Evolutionary conservation across 176 grass and related monocot species (phyloP), one percentile per base, ranked within the genome.

Genomic region (Paspalum notatum): DNA sequence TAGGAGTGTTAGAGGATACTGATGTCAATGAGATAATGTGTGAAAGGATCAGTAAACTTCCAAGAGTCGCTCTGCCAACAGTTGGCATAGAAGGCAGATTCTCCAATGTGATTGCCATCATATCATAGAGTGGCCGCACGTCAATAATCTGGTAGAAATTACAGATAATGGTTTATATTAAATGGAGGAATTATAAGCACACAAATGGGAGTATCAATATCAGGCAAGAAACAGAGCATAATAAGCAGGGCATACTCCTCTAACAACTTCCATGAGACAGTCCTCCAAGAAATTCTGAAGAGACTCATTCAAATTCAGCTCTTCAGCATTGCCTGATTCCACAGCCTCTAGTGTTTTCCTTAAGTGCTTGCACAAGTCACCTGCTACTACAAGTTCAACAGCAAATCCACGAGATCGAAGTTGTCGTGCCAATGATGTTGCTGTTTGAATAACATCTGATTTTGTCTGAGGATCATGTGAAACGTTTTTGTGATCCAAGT

Each of bases 341-440:
- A 99, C 53, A 66, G 92, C 92, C 72, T 99, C 91, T 60, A 99
- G 85, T 84, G 90, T 90, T 88, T 99, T 99, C 79, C 96, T 89
- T 83, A 99, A 79, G 84, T 99, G 96, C 70, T 93, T 89, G 84
- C 92, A 99, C 68, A 99, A 84, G 79, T 99, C 96, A 74, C 90
- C 76, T 50, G 92, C 72, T 65, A 95, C 81, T 77, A 80, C 84
- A 78, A 91, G 74, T 81, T 99, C 96, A 85, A 84, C 75, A 80
- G 68, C 60, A 75, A 91, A 61, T 76, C 85, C 82, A 78, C 79
- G 84, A 74, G 92, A 93, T 49, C 89, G 91, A 38, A 99, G 79
- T 80, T 93, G 86, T 4, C 72, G 86, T 82, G 89, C 90, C 51
- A 99, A 89, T 55, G 80, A 88, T 38, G 90, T 90, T 41, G 86